phyloP scores from a whole-genome alignment of 2,329 filamentous ascomycete genomes.

The Verticillium dahliae region DNA sequence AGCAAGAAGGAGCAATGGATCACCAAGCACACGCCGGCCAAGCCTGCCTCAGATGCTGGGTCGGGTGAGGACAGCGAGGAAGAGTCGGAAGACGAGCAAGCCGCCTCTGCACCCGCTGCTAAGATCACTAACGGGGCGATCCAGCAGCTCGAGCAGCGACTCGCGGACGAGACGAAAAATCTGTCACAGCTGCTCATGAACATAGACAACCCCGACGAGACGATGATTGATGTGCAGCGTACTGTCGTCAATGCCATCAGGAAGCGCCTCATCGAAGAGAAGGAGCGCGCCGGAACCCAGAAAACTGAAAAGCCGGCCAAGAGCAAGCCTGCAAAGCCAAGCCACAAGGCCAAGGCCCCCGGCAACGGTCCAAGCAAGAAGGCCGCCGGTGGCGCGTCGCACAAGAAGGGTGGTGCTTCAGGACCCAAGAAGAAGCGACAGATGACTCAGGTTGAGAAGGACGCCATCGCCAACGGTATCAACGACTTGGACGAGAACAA shows the following conservation, averaged over 20 bases:
- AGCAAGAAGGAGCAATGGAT: conserved; percentile 76
- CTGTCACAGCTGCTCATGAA: conserved; percentile 45
- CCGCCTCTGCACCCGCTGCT: conserved; percentile 51
- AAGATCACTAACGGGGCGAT: conserved; percentile 40
- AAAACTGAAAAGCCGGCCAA: conserved; percentile 54
- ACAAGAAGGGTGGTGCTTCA: conserved; percentile 36
- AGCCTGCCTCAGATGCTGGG: conserved; percentile 47
- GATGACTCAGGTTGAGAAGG: conserved; percentile 77
- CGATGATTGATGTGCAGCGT: conserved; percentile 49
- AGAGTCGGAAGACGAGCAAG: conserved; percentile 63
- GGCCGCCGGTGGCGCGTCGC: conserved; percentile 22
- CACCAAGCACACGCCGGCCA: conserved; percentile 58
- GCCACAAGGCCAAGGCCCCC: conserved; percentile 45
- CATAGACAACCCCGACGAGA: conserved; percentile 43
- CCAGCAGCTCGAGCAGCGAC: conserved; percentile 43
- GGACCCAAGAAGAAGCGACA: conserved; percentile 43
- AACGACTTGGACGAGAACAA: conserved; percentile 72
- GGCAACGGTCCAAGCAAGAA: conserved; percentile 33
- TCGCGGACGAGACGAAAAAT: conserved; percentile 51
- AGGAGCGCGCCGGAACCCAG: conserved; percentile 50
- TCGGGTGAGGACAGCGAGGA: conserved; percentile 64
- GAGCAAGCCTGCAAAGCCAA: conserved; percentile 41
- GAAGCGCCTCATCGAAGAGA: conserved; percentile 67
- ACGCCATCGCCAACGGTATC: conserved; percentile 81
- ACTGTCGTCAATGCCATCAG: conserved; percentile 60